A percentile compares a stretch with the other conserved stretches of the same genome.
Conservation (phyloP, 2,329 filamentous ascomycete species). For the Aspergillus quadrilineatus region DNA sequence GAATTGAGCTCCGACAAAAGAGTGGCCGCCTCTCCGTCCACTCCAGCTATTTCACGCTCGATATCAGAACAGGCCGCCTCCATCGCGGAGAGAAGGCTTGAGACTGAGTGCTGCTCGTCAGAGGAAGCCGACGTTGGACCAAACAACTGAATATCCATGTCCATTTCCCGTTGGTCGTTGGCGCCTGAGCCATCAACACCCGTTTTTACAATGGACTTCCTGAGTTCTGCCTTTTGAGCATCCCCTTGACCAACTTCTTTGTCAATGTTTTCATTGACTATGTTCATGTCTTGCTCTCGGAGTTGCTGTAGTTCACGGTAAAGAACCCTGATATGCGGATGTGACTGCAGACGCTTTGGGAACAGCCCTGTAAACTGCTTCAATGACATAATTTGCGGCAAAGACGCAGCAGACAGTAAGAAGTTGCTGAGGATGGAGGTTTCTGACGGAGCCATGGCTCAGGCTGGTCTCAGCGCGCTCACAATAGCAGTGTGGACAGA, state of each 20-base stretch:
- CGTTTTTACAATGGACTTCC: conserved; percentile 31
- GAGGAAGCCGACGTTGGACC: conserved; percentile 46
- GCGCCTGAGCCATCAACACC: conserved; percentile 35
- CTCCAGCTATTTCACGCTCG: conserved; percentile 64
- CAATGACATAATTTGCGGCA: conserved; percentile 71
- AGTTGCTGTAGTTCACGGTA: conserved; percentile 79
- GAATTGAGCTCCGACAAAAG: conserved; percentile 63
- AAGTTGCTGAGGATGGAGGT: conserved; percentile 73
- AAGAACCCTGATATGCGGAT: conserved; percentile 66
- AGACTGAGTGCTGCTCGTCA: conserved; percentile 58
- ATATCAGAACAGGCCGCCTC: conserved; percentile 65
- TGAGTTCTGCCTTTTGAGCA: conserved; percentile 39
- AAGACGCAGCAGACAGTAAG: conserved; percentile 70
- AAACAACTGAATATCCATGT: conserved; percentile 60
- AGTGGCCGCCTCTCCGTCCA: conserved; percentile 64
- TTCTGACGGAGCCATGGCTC: conserved; percentile 70
- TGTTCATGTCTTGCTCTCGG: conserved; percentile 67
- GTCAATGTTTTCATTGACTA: conserved; percentile 57
- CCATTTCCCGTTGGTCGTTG: conserved; percentile 39
- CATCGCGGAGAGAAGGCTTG: conserved; percentile 67
- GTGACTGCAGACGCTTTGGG: conserved; percentile 64
- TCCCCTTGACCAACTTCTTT: conserved; percentile 38
- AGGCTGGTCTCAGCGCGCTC: not conserved
- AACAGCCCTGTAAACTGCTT: conserved; percentile 76
- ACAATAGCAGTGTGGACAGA: not conserved